Conservation (phyloP, 2,329 filamentous ascomycete genomes). For the Penicillium hordei region DNA sequence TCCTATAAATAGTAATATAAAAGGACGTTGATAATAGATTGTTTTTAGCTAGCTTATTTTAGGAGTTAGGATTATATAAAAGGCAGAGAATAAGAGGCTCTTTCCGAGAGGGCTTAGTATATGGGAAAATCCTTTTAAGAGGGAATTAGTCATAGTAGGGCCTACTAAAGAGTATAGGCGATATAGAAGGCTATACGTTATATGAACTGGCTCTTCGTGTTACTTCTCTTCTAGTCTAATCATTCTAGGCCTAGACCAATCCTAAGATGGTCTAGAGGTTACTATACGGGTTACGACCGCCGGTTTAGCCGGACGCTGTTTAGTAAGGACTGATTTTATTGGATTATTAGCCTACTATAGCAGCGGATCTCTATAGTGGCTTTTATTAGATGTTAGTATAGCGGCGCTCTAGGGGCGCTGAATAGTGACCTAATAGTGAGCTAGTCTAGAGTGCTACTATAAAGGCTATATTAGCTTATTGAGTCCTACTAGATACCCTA, state of each 20-base stretch:
- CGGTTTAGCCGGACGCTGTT: too few relatives aligned
- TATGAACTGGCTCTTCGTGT: constrained; percentile 11
- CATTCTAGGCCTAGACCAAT: constrained; percentile 8
- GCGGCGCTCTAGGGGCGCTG: too few relatives aligned
- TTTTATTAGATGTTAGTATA: background rate
- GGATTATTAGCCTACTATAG: too few relatives aligned
- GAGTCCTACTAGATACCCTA: too few relatives aligned
- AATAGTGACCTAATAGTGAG: too few relatives aligned
- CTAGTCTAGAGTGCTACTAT: too few relatives aligned
- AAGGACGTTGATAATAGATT: background rate
- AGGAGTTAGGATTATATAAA: background rate
- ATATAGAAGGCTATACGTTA: constrained; percentile 11
- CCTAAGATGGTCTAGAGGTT: constrained; percentile 1
- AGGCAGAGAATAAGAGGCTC: background rate
- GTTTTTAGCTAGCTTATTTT: background rate
- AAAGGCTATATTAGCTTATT: too few relatives aligned
- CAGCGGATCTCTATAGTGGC: too few relatives aligned
- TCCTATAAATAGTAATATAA: background rate
- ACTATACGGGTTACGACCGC: too few relatives aligned
- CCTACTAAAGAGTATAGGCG: constrained; percentile 9
- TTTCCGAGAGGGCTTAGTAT: constrained; percentile 2
- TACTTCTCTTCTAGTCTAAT: constrained; percentile 11
- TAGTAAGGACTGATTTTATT: too few relatives aligned
- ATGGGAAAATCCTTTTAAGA: constrained; percentile 14
- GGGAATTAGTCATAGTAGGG: constrained; percentile 10